phyloP scores from a whole-genome alignment of 192 early-diverging fungal species.

The Globomyces pollinis-pini region DNA sequence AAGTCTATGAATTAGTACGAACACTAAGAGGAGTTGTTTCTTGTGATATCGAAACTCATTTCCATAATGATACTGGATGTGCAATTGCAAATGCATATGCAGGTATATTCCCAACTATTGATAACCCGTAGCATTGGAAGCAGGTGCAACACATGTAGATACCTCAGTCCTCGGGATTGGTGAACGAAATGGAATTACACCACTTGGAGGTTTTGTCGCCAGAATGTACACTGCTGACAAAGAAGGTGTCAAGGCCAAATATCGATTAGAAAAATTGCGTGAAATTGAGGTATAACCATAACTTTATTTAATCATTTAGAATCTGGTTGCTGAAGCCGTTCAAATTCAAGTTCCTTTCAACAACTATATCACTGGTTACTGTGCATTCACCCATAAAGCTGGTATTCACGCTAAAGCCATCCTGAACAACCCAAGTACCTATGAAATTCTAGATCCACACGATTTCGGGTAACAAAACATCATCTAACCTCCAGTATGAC shows the following conservation, averaged over 20 bases:
- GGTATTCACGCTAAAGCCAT: constrained; percentile 99
- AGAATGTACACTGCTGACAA: constrained; percentile 92
- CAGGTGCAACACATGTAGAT: constrained; percentile 97
- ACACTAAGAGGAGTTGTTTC: constrained; percentile 90
- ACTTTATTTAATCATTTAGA: too few relatives aligned
- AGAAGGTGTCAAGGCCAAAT: constrained; percentile 88
- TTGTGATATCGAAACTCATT: constrained; percentile 98
- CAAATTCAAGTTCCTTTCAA: constrained; percentile 96
- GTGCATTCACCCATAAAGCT: constrained; percentile 98
- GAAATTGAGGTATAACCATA: too few relatives aligned
- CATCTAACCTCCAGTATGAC: too few relatives aligned
- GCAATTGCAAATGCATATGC: constrained; percentile 97
- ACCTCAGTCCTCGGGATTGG: constrained; percentile 97
- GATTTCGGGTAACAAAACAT: too few relatives aligned
- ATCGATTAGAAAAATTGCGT: constrained; percentile 85
- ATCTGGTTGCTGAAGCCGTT: constrained; percentile 91
- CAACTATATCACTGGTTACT: constrained; percentile 99
- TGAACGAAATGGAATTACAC: constrained; percentile 97
- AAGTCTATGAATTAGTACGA: constrained; percentile 95
- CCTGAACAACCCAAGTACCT: constrained; percentile 96
- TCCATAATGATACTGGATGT: constrained; percentile 99
- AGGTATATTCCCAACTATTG: constrained; percentile 20
- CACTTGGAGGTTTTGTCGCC: constrained; percentile 88
- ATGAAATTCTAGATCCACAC: constrained; percentile 96
- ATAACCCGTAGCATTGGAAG: constrained; percentile 75